These are phyloP conservation scores for Pseudocercospora ulei DNA, from an alignment of 2,329 filamentous ascomycete species.

Conservation along the genomic window DNA sequence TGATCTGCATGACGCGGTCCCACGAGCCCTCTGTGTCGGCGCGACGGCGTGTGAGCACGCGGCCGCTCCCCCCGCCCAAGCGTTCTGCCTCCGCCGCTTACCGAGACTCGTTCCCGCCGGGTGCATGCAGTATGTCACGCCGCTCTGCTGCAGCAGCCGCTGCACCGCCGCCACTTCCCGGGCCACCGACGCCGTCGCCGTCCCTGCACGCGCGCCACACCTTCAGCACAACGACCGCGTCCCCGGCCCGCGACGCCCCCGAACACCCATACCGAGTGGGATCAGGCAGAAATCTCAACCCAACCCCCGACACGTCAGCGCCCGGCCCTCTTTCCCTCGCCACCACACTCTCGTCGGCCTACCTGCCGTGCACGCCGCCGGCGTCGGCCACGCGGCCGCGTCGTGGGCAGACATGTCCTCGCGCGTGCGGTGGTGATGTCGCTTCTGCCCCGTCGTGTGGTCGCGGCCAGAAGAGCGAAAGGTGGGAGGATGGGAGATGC, in stretches of 20 bases:
- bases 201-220: constrained; percentile 26
- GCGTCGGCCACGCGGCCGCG: constrained; percentile 46
- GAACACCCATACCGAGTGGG: constrained; percentile 51
- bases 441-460: no score
- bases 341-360: constrained; percentile 5
- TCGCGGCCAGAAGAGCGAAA: no score
- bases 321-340: background rate
- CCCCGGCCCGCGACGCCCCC: constrained; percentile 45
- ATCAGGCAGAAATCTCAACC: constrained; percentile 73
- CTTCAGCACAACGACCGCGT: constrained; percentile 70
- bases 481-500: no score
- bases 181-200: constrained; percentile 43
- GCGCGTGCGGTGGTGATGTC: constrained; percentile 29
- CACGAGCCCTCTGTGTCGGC: constrained; percentile 65
- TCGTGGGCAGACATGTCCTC: constrained; percentile 31
- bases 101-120: constrained; percentile 87
- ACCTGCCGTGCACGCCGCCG: constrained; percentile 61
- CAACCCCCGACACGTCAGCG: constrained; percentile 3
- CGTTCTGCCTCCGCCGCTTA: no score
- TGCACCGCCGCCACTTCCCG: constrained; percentile 79
- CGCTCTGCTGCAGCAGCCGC: constrained; percentile 68
- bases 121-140: constrained; percentile 79
- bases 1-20: constrained; percentile 74
- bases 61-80: no score
- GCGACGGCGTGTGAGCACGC: constrained; percentile 6